Evolutionary conservation across 2,329 filamentous ascomycete genomes (phyloP).

Genomic region (Myrmaecium sp.): DNA sequence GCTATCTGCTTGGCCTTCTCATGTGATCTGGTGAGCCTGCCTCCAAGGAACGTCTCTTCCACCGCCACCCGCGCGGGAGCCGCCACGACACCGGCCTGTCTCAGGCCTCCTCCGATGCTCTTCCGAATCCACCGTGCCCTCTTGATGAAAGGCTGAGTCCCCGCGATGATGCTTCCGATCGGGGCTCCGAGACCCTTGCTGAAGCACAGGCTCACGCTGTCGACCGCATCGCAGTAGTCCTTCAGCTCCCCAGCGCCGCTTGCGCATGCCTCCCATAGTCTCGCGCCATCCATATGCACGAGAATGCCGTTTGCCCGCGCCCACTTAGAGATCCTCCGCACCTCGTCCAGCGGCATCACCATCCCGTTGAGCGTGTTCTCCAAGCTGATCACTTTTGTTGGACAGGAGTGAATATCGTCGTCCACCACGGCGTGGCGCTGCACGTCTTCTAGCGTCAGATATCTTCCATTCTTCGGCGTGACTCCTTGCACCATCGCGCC

Average conservation of each 20-base stretch:
- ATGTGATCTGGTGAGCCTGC: conserved; percentile 45
- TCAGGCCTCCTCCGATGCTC: conserved; percentile 59
- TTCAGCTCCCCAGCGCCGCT: conserved; percentile 49
- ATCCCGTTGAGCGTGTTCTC: conserved; percentile 76
- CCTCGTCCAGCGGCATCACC: conserved; percentile 60
- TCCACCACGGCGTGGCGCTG: conserved; percentile 45
- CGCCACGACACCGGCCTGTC: conserved; percentile 61
- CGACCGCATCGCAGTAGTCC: conserved; percentile 52
- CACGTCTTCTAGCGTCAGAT: conserved; percentile 65
- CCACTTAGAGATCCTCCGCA: conserved; percentile 51
- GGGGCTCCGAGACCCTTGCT: conserved; percentile 72
- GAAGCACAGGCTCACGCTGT: conserved; percentile 63
- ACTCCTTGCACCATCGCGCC: conserved; percentile 55
- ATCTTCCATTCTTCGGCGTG: conserved; percentile 49
- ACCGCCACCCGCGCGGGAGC: conserved; percentile 61
- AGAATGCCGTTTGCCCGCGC: conserved; percentile 44
- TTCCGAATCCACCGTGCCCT: conserved; percentile 64
- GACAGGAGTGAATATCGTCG: conserved; percentile 60
- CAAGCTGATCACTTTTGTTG: conserved; percentile 63
- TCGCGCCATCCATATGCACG: conserved; percentile 63
- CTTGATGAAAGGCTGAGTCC: conserved; percentile 39
- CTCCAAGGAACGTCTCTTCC: conserved; percentile 60
- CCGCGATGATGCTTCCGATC: conserved; percentile 58
- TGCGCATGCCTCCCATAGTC: conserved; percentile 66
- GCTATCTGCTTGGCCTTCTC: conserved; percentile 44